Base-by-base conservation (phyloP, 148 eudicot genomes). In the Silene conica region DNA sequence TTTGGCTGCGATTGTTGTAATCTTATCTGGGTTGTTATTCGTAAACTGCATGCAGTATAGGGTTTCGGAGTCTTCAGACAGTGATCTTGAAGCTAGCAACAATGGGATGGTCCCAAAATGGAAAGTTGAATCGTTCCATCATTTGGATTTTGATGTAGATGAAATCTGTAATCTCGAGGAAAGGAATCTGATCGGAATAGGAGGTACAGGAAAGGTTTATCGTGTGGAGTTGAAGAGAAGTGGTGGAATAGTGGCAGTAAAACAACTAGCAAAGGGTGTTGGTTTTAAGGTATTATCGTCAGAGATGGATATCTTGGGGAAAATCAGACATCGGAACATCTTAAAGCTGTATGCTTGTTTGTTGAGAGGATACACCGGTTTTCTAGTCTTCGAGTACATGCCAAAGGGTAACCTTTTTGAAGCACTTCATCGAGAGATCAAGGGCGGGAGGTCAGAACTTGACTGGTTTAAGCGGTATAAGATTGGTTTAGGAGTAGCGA, bases 201-300 rank as follows among this genome's bases (percentile, higher is more conserved):
- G 99, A 61, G 87, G 94, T 31, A 84, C 91, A 0, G 97, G 97
- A 73, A 95, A 88, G 73, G 99, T 95, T 41, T 95, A 90, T 61
- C 82, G 94, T 0, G 74, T 92, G 31, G 91, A 92, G 76, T 68
- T 85, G 82, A 90, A 80, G 81, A 90, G 86, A 72, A 83, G 74
- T 6, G 81, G 85, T 21, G 84, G 86, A 13, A 76, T 81, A 7
- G 96, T 95, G 14, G 99, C 99, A 11, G 99, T 95, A 41, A 92
- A 95, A 86, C 84, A 86, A 67, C 76, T 95, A 21, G 79, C 88
- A 83, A 83, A 84, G 69, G 89, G 87, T 5, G 73, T 77, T 43
- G 79, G 52, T 16, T 71, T 82, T 63, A 86, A 82, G 73, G 83
- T 80, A 10, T 75, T 82, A 72, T 73, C 83, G 46, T 77, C 94